Evolutionary conservation across 2,329 filamentous ascomycete species (phyloP), one percentile per base, ranked within the genome.

Genomic region (Microdochium nivale): DNA sequence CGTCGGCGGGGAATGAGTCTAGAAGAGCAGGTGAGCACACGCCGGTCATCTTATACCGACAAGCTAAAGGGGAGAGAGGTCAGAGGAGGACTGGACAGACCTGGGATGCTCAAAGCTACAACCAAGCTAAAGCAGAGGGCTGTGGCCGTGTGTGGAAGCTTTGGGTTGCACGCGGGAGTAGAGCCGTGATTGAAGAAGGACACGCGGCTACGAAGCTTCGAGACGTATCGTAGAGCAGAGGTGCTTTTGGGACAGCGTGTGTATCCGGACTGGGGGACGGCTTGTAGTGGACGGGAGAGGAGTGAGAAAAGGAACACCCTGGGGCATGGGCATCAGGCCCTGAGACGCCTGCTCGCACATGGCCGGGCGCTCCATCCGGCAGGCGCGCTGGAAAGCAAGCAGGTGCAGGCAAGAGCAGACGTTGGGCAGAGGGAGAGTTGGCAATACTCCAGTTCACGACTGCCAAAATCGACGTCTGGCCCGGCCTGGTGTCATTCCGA

Each of bases 191-290:
- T 16, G 19, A 40, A 7, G 35, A 40, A 16, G 35, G 35, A 40
- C 7, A 16, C 14, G 19, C 7, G 35, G 13, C 35, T 9, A 16
- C 8, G 33, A 14, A 37, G 33, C 5, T 14, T 8, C 14, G 30
- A 33, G n/a, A n/a, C n/a, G n/a, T n/a, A n/a, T n/a, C n/a, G n/a
- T n/a, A 30, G 5, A 11, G 27, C 27, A 30, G 11, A 5, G 27
- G 27, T 5, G 27, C 58, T 62, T 16, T 66, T 11, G 27, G 27
- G 27, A 30, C 27, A 11, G 27, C 27, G 5, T 30, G 27, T 30
- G 27, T 30, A 30, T 30, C 27, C 27, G 27, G 27, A 5, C 5
- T 30, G 27, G 27, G 27, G 11, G 5, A 30, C 27, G 27, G 5
- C 27, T 30, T 5, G 27, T 5, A 5, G 5, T 11, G 27, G 27